Conservation (phyloP, 176 grass and related monocot genomes). For the Elaeis guineensis region DNA sequence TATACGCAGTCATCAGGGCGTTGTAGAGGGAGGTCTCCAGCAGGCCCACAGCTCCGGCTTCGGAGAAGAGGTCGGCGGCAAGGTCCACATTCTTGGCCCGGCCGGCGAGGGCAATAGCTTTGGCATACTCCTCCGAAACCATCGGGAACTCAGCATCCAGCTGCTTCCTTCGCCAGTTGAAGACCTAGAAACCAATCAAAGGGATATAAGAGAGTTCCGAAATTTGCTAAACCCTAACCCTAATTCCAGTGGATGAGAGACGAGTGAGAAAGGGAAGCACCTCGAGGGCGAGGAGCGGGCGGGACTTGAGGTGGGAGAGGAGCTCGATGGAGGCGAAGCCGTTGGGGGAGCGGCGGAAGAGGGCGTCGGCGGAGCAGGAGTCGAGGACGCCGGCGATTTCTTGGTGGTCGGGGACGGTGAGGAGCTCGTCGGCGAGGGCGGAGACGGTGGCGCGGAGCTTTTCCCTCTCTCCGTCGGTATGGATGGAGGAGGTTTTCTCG, state of each 20-base stretch:
- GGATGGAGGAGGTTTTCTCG: conserved; percentile 3
- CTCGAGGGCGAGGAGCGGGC: conserved; percentile 51
- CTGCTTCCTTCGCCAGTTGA: conserved; percentile 30
- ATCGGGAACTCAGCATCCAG: conserved; percentile 27
- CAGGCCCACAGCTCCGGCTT: conserved; percentile 24
- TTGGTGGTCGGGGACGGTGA: conserved; percentile 27
- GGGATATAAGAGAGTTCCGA: too few relatives aligned
- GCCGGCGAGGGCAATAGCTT: conserved; percentile 65
- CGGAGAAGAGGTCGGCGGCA: conserved; percentile 43
- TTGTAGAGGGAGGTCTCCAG: conserved; percentile 61
- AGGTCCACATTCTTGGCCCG: conserved; percentile 32
- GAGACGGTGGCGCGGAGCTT: conserved; percentile 31
- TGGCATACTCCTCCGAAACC: conserved; percentile 46
- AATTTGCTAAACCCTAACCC: too few relatives aligned
- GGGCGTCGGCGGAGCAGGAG: conserved; percentile 14
- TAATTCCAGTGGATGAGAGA: not conserved
- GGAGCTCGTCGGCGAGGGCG: conserved; percentile 24
- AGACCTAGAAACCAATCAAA: conserved; percentile 36
- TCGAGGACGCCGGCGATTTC: not conserved
- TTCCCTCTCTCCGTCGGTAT: not conserved
- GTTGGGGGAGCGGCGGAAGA: conserved; percentile 40
- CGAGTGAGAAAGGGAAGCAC: not conserved
- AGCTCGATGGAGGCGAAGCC: conserved; percentile 43
- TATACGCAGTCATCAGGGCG: conserved; percentile 77
- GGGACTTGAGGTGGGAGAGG: conserved; percentile 43